A percentile compares a stretch with the other conserved stretches of the same genome.
These are phyloP conservation scores for Edaphochlamys debaryana DNA, from an alignment of 139 green algal genomes.

Conservation along the genomic window DNA sequence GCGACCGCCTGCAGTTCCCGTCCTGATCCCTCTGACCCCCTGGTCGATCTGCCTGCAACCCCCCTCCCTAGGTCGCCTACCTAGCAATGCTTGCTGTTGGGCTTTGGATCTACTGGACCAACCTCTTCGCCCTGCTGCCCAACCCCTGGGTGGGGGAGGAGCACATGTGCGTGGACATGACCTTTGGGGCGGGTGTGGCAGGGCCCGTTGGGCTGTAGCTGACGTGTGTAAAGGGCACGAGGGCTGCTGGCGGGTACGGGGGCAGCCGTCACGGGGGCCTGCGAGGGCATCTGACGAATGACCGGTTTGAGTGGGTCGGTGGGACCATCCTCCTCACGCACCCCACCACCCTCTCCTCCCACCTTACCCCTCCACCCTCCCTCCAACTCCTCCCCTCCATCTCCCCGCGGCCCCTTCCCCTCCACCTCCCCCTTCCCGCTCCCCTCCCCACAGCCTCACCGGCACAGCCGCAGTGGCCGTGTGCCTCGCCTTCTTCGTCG, in stretches of 20 bases:
- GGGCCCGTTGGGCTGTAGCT: background rate
- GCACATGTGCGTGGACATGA: constrained; percentile 61
- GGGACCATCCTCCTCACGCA: too few relatives aligned
- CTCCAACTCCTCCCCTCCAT: too few relatives aligned
- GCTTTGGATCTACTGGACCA: constrained; percentile 50
- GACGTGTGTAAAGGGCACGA: too few relatives aligned
- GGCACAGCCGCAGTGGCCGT: constrained; percentile 46
- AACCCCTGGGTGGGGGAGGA: constrained; percentile 44
- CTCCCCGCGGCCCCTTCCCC: background rate
- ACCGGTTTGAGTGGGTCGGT: too few relatives aligned
- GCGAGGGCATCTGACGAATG: too few relatives aligned
- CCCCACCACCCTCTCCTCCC: too few relatives aligned
- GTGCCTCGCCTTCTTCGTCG: constrained; percentile 45
- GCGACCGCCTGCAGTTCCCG: too few relatives aligned
- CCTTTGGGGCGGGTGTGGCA: background rate
- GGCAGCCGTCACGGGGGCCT: too few relatives aligned
- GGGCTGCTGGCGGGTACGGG: too few relatives aligned
- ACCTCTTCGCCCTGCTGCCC: constrained; percentile 62
- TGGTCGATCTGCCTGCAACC: background rate
- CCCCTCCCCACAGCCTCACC: constrained; percentile 34
- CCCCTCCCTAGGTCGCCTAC: constrained; percentile 48
- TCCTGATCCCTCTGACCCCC: too few relatives aligned
- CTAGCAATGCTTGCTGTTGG: constrained; percentile 15
- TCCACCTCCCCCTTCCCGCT: background rate
- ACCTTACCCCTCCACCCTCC: too few relatives aligned